Percentiles rank a stretch among this genome's conserved stretches.
Evolutionary conservation across 768 basidiomycete genomes (phyloP).

Genomic region (Xanthoconium purpureum): DNA sequence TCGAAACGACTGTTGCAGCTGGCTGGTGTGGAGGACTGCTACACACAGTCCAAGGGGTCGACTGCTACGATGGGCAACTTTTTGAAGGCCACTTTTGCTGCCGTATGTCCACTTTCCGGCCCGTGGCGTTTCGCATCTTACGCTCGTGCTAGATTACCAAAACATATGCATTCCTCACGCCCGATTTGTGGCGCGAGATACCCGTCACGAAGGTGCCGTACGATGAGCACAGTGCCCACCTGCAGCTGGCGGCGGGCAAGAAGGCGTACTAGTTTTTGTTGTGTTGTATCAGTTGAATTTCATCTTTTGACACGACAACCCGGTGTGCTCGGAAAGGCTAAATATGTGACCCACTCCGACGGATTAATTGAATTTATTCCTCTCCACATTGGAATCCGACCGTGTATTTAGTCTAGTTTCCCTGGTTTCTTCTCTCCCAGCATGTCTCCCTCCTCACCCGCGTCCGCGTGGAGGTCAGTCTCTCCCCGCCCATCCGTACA

Average conservation of each 20-base stretch:
- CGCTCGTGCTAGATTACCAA: slow-evolving; percentile 72
- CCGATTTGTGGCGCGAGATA: slow-evolving; percentile 96
- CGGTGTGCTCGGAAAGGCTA: no score
- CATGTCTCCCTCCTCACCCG: slow-evolving; percentile 17
- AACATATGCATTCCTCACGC: slow-evolving; percentile 97
- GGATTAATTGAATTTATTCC: no score
- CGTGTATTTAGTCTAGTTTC: not conserved
- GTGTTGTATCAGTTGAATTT: no score
- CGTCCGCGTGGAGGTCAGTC: slow-evolving; percentile 26
- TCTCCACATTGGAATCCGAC: not conserved
- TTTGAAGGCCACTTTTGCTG: slow-evolving; percentile 94
- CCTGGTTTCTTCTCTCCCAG: not conserved
- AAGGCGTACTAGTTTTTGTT: slow-evolving; percentile 50
- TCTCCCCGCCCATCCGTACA: not conserved
- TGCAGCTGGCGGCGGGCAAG: slow-evolving; percentile 81
- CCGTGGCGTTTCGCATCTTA: not conserved
- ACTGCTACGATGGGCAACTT: slow-evolving; percentile 99
- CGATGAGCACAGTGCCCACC: slow-evolving; percentile 93
- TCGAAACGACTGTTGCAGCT: slow-evolving; percentile 95
- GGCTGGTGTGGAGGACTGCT: slow-evolving; percentile 96
- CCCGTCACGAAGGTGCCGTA: slow-evolving; percentile 85
- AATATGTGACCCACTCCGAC: no score
- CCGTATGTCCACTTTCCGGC: slow-evolving; percentile 44
- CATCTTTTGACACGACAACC: no score
- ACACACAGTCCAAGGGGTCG: slow-evolving; percentile 97